These are phyloP conservation scores for Verticillium dahliae DNA, from an alignment of 2,329 filamentous ascomycete species.

Conservation along the genomic window DNA sequence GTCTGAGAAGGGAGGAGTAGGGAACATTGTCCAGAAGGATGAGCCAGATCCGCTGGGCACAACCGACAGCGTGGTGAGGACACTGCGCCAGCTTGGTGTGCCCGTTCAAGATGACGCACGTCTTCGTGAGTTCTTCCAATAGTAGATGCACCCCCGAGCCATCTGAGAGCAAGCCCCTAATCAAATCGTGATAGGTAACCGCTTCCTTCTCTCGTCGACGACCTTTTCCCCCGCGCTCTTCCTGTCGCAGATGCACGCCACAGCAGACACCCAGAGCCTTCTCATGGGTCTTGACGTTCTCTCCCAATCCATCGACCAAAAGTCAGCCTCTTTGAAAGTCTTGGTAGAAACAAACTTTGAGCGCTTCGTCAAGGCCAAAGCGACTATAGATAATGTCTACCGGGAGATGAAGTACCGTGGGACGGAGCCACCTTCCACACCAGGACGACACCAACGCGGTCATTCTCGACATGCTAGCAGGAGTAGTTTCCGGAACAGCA, in stretches of 20 bases:
- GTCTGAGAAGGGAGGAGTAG: constrained; percentile 57
- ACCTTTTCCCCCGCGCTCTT: constrained; percentile 91
- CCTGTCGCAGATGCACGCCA: constrained; percentile 83
- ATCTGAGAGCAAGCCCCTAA: constrained; percentile 13
- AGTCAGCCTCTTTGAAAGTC: constrained; percentile 92
- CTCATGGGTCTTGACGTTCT: constrained; percentile 78
- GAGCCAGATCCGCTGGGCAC: constrained; percentile 90
- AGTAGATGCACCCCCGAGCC: background rate
- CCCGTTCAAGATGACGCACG: constrained; percentile 78
- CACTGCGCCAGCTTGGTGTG: constrained; percentile 69
- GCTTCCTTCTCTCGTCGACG: constrained; percentile 91
- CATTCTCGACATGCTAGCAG: constrained; percentile 65
- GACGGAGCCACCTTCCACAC: constrained; percentile 40
- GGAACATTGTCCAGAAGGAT: constrained; percentile 80
- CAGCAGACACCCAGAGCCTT: constrained; percentile 75
- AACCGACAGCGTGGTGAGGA: constrained; percentile 76
- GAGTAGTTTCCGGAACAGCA: constrained; percentile 54
- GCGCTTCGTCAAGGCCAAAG: constrained; percentile 93
- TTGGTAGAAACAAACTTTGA: constrained; percentile 98
- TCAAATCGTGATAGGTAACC: constrained; percentile 56
- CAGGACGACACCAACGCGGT: constrained; percentile 24
- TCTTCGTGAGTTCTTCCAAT: constrained; percentile 48
- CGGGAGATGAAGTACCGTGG: constrained; percentile 86
- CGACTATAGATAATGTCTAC: constrained; percentile 97
- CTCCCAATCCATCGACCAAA: constrained; percentile 90